Conservation (phyloP, 1,139 yeast species). For the Keqinozyma sinolaborantium region DNA sequence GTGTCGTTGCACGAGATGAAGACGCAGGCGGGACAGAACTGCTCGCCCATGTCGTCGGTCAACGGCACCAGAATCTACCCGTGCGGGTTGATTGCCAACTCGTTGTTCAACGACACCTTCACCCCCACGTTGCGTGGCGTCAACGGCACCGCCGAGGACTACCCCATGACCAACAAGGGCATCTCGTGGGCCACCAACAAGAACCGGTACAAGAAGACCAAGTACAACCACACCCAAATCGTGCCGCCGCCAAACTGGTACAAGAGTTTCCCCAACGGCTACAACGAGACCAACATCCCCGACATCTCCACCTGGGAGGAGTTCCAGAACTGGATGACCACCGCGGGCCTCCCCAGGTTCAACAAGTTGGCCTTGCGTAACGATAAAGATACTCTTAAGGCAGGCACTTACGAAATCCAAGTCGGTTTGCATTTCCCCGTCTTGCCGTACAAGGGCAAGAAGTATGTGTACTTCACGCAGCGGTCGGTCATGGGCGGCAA, state of each 20-base stretch:
- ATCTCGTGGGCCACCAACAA: conserved; percentile 70
- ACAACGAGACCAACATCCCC: conserved; percentile 62
- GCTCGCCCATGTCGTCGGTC: conserved; percentile 72
- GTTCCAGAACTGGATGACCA: conserved; percentile 97
- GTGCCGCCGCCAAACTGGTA: conserved; percentile 82
- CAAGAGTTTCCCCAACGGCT: conserved; percentile 64
- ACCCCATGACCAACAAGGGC: conserved; percentile 48
- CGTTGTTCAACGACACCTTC: conserved; percentile 68
- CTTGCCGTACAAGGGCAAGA: conserved; percentile 74
- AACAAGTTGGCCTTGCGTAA: conserved; percentile 80
- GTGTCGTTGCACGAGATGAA: conserved; percentile 56
- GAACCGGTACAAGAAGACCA: conserved; percentile 55
- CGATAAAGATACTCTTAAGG: conserved; percentile 54
- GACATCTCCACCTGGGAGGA: conserved; percentile 57
- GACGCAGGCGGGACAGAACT: conserved; percentile 74
- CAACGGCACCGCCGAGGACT: conserved; percentile 38
- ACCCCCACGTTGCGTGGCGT: conserved; percentile 39
- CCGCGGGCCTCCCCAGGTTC: conserved; percentile 86
- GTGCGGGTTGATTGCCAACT: conserved; percentile 77
- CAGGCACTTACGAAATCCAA: conserved; percentile 69
- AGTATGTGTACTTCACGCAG: conserved; percentile 75
- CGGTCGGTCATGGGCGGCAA: conserved; percentile 89
- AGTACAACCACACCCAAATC: conserved; percentile 52
- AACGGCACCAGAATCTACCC: conserved; percentile 64
- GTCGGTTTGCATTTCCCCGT: conserved; percentile 91